A percentile compares a stretch with the other conserved stretches of the same genome.
Conservation (phyloP, 2,329 filamentous ascomycete species). For the Ophiostoma sp. region DNA sequence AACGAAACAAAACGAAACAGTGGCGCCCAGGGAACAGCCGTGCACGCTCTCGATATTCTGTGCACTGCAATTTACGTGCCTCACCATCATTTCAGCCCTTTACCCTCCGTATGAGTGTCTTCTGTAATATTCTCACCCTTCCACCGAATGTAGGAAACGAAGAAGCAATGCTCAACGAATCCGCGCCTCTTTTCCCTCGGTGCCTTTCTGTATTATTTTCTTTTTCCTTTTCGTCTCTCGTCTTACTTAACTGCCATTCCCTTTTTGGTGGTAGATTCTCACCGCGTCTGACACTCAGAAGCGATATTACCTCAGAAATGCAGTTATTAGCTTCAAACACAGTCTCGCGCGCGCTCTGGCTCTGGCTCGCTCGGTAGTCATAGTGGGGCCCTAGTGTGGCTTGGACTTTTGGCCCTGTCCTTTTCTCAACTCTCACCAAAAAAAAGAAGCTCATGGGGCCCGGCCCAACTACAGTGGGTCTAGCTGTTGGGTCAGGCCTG, state of each 20-base stretch:
- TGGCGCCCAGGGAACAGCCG: background rate
- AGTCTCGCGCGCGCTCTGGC: background rate
- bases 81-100: background rate
- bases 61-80: background rate
- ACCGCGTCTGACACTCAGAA: background rate
- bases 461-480: background rate
- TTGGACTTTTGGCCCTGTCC: background rate
- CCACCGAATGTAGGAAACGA: background rate
- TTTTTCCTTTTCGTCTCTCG: background rate
- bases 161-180: too few relatives aligned
- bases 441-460: background rate
- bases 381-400: background rate
- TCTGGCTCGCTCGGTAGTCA: background rate
- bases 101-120: background rate
- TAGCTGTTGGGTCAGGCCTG: background rate
- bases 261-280: background rate
- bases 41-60: background rate
- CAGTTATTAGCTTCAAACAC: background rate
- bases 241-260: background rate
- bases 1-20: constrained; percentile 11
- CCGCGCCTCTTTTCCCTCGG: background rate
- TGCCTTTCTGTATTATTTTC: background rate
- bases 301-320: background rate
- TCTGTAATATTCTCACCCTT: background rate
- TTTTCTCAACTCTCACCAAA: too few relatives aligned